Conservation (phyloP, 2,329 filamentous ascomycete species). For the Pseudogymnoascus sp. region DNA sequence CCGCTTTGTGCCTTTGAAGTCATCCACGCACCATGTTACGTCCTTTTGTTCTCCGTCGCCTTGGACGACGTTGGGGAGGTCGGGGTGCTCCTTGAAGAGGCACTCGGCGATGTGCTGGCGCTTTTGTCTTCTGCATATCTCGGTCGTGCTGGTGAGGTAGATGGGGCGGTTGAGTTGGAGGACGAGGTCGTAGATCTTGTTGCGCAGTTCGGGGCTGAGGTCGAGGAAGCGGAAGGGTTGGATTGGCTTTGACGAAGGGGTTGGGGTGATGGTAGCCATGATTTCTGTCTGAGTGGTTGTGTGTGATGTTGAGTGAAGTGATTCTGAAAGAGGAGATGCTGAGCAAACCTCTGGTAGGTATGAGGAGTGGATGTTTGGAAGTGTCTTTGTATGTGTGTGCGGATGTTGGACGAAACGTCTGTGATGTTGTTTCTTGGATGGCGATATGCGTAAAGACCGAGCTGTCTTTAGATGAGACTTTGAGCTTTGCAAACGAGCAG, state of each 20-base stretch:
- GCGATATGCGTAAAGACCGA: not conserved
- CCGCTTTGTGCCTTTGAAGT: not conserved
- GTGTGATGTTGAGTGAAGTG: not conserved
- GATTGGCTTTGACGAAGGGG: not conserved
- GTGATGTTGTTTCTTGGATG: not conserved
- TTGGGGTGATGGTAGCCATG: not conserved
- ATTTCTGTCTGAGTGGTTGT: not conserved
- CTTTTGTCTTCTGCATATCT: not conserved
- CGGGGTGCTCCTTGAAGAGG: not conserved
- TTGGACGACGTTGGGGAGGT: not conserved
- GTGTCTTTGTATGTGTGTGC: not conserved
- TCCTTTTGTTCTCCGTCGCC: not conserved
- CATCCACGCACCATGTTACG: not conserved
- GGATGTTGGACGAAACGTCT: not conserved
- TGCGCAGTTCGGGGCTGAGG: not conserved
- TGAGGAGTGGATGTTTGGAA: not conserved
- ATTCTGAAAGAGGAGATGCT: not conserved
- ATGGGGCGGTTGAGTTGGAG: not conserved
- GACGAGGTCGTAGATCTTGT: not conserved
- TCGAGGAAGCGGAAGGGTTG: not conserved
- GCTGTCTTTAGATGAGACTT: not conserved
- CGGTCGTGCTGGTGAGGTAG: not conserved
- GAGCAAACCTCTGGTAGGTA: not conserved
- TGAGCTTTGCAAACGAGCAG: not conserved
- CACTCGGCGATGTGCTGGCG: not conserved